Base-by-base conservation (phyloP, 2,329 filamentous ascomycete genomes). In the Helicocarpus griseus region DNA sequence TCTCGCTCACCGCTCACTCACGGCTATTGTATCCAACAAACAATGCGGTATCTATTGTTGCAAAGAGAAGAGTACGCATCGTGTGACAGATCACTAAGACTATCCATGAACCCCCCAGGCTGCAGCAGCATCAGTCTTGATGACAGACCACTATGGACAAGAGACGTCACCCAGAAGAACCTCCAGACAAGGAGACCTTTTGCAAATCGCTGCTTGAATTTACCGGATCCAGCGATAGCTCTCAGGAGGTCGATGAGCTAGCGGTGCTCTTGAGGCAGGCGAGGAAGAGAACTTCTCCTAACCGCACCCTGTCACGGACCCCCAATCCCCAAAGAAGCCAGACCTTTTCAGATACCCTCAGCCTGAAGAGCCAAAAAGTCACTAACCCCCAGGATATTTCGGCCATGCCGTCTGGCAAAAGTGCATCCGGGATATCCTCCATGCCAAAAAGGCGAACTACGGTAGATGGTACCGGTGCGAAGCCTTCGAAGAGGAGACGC, bases 191-290 rank as follows among this genome's bases (percentile, higher is more conserved):
- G 58, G 56, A 60, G 51, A 52, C 56, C 17, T 67, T 72, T 49
- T 72, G 70, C 56, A 58, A 53, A 14, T 63, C 59, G 19, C 60
- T 73, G 7, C 68, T 71, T 38, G 47, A 53, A 28, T 52, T 69
- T 35, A 66, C 66, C 53, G 52, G 60, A 9, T 38, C 54, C 19
- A 60, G 55, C 3, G 64, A 65, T 40, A 58, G 60, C 22, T 57
- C 64, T 28, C 54, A 61, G 38, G 60, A 58, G 5, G 50, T 60
- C 11, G 56, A 63, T n/a, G 53, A 52, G 6, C 46, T 63, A 21
- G 52, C 49, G 43, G 33, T 33, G 29, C 8, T 63, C 1, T 50
- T 66, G 35, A 46, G 43, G 43, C 24, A 17, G 17, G 28, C 38
- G 17, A 41, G 50, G 21, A 45, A 21, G 43, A 50, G 39, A 33